These are phyloP conservation scores for Paecilomyces formosus DNA, from an alignment of 2,329 filamentous ascomycete genomes.

Conservation along the genomic window DNA sequence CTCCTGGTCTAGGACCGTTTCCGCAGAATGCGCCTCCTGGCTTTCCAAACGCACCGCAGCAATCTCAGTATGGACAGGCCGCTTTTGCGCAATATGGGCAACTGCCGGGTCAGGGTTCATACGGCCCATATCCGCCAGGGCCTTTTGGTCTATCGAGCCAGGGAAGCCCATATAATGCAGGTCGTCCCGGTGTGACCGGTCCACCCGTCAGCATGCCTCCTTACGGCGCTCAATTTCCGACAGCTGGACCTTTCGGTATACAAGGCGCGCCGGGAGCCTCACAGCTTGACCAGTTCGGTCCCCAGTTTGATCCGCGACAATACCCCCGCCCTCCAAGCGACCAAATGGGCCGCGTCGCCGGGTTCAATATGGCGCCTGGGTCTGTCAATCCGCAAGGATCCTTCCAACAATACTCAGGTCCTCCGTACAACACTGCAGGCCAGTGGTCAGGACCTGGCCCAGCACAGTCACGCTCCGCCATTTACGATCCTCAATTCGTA, in stretches of 20 bases:
- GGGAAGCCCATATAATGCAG: not conserved
- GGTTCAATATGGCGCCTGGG: not conserved
- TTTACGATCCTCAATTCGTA: conserved; percentile 20
- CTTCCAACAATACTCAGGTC: not conserved
- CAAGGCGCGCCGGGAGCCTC: not conserved
- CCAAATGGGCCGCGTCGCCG: not conserved
- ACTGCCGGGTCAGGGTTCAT: not conserved
- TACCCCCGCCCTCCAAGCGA: not conserved
- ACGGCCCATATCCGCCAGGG: not conserved
- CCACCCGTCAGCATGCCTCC: not conserved
- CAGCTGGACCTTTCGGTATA: not conserved
- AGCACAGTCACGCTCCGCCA: conserved; percentile 3
- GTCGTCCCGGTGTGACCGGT: not conserved
- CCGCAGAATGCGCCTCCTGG: not conserved
- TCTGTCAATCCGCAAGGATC: not conserved
- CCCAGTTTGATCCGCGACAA: not conserved
- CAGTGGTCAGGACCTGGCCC: conserved; percentile 1
- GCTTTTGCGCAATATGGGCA: not conserved
- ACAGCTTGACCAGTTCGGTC: not conserved
- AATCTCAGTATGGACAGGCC: not conserved
- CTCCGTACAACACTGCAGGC: not conserved
- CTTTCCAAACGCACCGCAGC: not conserved
- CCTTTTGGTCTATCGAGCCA: not conserved
- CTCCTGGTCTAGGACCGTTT: not conserved
- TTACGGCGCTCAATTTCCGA: not conserved